Percentiles rank a stretch among this genome's conserved stretches.
Conservation (phyloP, 2,329 filamentous ascomycete species). For the Penicillium expansum region DNA sequence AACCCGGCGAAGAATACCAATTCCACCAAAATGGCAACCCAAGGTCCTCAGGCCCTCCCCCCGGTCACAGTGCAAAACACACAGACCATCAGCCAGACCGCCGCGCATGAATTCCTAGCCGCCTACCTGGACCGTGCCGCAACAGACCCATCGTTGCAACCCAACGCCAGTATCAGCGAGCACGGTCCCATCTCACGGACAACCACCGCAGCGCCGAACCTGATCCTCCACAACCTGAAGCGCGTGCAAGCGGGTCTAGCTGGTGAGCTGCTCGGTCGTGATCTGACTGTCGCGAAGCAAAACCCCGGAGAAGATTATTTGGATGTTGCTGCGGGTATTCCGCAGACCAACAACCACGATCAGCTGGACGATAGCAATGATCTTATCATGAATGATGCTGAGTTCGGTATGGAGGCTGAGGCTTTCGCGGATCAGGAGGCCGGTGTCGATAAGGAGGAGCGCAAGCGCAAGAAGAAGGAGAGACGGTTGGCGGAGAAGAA, state of each 20-base stretch:
- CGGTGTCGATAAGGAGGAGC: conserved; percentile 50
- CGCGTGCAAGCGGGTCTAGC: conserved; percentile 45
- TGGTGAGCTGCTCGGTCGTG: conserved; percentile 43
- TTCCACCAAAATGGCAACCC: conserved; percentile 34
- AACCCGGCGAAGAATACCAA: conserved; percentile 3
- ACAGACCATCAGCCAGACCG: conserved; percentile 37
- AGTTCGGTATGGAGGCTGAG: conserved; percentile 37
- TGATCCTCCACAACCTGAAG: conserved; percentile 46
- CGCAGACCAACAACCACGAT: conserved; percentile 31
- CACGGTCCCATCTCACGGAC: conserved; percentile 44
- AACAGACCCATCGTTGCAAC: conserved; percentile 44
- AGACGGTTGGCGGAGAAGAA: conserved; percentile 47
- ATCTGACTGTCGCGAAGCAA: conserved; percentile 39
- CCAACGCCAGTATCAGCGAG: conserved; percentile 45
- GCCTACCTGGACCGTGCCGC: conserved; percentile 44
- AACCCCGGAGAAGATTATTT: conserved; percentile 40
- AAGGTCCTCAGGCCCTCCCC: conserved; percentile 38
- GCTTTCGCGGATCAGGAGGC: conserved; percentile 41
- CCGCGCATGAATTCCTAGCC: conserved; percentile 43
- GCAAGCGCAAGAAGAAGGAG: conserved; percentile 57
- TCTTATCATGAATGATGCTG: conserved; percentile 43
- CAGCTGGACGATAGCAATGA: conserved; percentile 41
- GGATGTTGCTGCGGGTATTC: conserved; percentile 35
- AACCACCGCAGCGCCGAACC: conserved; percentile 41
- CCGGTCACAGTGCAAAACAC: conserved; percentile 39